Conservation (phyloP, 83 land plant species). For the Diphasiastrum complanatum region DNA sequence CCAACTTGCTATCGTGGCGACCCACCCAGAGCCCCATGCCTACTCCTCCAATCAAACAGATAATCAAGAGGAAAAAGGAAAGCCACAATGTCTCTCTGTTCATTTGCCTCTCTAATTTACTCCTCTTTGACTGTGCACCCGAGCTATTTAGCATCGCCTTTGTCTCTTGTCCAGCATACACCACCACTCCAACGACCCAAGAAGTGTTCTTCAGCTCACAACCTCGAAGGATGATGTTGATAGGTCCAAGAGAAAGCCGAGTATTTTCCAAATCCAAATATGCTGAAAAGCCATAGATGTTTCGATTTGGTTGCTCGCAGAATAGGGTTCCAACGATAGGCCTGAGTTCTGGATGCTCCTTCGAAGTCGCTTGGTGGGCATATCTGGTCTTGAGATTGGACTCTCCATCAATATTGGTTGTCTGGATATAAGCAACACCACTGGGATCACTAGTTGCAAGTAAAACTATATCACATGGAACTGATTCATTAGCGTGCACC, state of each 20-base stretch:
- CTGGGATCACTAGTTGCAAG: slow-evolving; percentile 71
- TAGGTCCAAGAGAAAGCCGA: slow-evolving; percentile 61
- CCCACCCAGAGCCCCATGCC: slow-evolving; percentile 80
- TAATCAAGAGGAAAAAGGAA: slow-evolving; percentile 61
- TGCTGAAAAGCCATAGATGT: slow-evolving; percentile 88
- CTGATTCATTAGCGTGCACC: slow-evolving; percentile 55
- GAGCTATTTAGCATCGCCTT: slow-evolving; percentile 98
- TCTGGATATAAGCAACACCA: slow-evolving; percentile 89
- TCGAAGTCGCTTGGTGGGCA: slow-evolving; percentile 78
- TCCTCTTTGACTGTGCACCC: slow-evolving; percentile 79
- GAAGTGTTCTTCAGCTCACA: slow-evolving; percentile 92
- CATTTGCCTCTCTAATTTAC: slow-evolving; percentile 80
- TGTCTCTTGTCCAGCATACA: slow-evolving; percentile 96
- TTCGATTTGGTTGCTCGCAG: slow-evolving; percentile 89
- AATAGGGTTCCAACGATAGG: slow-evolving; percentile 49
- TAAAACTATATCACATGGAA: slow-evolving; percentile 94
- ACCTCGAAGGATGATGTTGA: slow-evolving; percentile 82
- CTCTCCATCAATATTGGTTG: slow-evolving; percentile 92
- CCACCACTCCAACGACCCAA: slow-evolving; percentile 91
- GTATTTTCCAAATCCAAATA: slow-evolving; percentile 64
- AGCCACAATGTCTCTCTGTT: slow-evolving; percentile 90
- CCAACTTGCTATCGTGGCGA: slow-evolving; percentile 44
- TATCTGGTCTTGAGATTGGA: slow-evolving; percentile 92
- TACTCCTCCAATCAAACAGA: slow-evolving; percentile 68
- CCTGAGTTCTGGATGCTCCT: slow-evolving; percentile 36